phyloP scores from a whole-genome alignment of 2,329 filamentous ascomycete genomes.

The Thyridium curvatum region DNA sequence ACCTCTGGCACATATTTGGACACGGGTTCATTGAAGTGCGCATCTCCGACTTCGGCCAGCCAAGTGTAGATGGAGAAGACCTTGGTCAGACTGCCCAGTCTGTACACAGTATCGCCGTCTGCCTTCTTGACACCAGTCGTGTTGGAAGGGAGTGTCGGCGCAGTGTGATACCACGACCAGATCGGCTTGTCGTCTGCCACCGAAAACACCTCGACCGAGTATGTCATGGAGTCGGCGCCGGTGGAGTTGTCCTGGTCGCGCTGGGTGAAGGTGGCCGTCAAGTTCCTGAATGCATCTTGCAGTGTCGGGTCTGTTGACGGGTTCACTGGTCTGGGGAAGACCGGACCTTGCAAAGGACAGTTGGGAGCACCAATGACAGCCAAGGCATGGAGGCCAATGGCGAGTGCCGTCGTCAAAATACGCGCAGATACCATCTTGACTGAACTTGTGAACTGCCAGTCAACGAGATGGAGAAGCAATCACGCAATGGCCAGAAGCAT shows the following conservation, averaged over 20 bases:
- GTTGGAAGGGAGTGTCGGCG: conserved; percentile 8
- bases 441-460: too few relatives aligned
- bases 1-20: conserved; percentile 36
- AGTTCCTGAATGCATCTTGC: conserved; percentile 2
- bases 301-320: neutral
- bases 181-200: neutral
- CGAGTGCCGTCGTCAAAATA: too few relatives aligned
- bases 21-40: conserved; percentile 30
- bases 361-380: too few relatives aligned
- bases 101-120: conserved; percentile 27
- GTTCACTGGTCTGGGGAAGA: too few relatives aligned
- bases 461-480: too few relatives aligned
- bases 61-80: conserved; percentile 29
- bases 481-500: too few relatives aligned
- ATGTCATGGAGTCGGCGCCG: conserved; percentile 1
- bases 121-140: conserved; percentile 17
- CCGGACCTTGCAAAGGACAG: neutral
- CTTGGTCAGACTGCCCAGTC: conserved; percentile 37
- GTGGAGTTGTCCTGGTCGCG: neutral
- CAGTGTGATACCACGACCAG: conserved; percentile 15
- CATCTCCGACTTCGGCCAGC: conserved; percentile 30
- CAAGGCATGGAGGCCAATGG: too few relatives aligned
- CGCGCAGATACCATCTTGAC: too few relatives aligned
- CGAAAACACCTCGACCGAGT: conserved; percentile 3
- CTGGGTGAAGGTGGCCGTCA: neutral